Evolutionary conservation across 208 protist genomes (phyloP), one percentile per base, ranked within the genome.

Genomic region (Wallacemonas rigidus): DNA sequence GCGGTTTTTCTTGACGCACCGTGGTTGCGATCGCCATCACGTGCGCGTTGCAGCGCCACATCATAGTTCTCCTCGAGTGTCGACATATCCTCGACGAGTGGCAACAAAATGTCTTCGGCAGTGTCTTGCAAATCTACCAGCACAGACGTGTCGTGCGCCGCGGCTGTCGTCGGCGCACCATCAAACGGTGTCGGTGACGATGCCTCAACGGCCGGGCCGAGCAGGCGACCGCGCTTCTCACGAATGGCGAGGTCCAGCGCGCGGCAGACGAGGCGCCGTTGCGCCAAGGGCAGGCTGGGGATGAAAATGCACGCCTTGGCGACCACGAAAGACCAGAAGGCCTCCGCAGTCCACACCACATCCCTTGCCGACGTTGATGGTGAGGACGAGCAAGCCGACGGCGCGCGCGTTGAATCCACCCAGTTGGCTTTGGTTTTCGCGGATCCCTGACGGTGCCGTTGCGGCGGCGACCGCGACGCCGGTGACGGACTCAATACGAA

Each of bases 251-350:
- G 54, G 44, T 90, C 64, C 5, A 95, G 70, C 35, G 61, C 64
- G 17, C 57, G 65, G 63, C 86, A 91, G 7, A 87, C 81, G 1
- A 76, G 50, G 7, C 85, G 79, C 1, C 89, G 82, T 62, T 90
- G 77, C 43, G 50, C 48, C 7, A 78, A 73, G 0, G 87, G 63
- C 26, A 92, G 55, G 58, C 55, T 82, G 2, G 85, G 86, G 44
- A 93, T 79, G 71, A 95, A 95, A 38, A 95, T 88, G 69, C 82
- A 87, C 38, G 87, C 84, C 65, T 95, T 95, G 69, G 88, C 62
- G 7, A 95, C 75, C 8, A 95, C 75, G 60, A 87, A 95, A 15
- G 73, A 70, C 90, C 90, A 95, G 45, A 95, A 79, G 12, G 89
- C 85, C 50, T 69, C 84, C n/a, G 81, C 51, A 11, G 71, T 81